Evolutionary conservation across 495 filamentous ascomycete species (phyloP).

Genomic region (Hyaloscypha variabilis): DNA sequence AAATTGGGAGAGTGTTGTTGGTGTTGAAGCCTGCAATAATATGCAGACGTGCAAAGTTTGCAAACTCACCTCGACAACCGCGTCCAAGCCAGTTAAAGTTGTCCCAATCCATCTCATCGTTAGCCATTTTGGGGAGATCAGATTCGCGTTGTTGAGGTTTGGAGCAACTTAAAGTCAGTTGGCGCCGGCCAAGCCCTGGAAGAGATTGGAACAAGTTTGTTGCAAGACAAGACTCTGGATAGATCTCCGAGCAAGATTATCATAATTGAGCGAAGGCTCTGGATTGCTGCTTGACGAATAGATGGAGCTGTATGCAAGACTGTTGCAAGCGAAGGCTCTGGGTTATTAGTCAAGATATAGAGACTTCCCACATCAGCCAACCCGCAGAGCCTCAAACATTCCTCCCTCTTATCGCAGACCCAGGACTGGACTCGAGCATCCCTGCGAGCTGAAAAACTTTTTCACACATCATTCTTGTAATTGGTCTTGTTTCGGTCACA

Average conservation of each 20-base stretch:
- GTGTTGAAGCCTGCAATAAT: no score
- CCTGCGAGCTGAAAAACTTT: not conserved
- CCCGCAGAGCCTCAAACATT: not conserved
- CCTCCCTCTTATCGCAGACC: not conserved
- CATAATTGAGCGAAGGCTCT: not conserved
- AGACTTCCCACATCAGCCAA: not conserved
- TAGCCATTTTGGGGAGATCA: not conserved
- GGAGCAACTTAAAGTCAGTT: not conserved
- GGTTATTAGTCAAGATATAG: not conserved
- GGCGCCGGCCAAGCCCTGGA: not conserved
- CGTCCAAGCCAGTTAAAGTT: not conserved
- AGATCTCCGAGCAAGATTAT: no score
- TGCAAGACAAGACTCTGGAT: no score
- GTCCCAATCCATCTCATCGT: not conserved
- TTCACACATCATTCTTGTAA: not conserved
- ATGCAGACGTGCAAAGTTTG: no score
- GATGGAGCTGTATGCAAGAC: not conserved
- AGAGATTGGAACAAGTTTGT: not conserved
- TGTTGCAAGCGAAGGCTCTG: no score
- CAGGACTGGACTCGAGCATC: not conserved
- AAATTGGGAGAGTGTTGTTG: no score
- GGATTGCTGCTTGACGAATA: not conserved
- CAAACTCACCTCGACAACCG: not conserved
- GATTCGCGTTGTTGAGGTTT: not conserved
- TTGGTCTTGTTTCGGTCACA: not conserved